Conservation (phyloP, 805 yeast genomes). For the Brettanomyces naardenensis region DNA sequence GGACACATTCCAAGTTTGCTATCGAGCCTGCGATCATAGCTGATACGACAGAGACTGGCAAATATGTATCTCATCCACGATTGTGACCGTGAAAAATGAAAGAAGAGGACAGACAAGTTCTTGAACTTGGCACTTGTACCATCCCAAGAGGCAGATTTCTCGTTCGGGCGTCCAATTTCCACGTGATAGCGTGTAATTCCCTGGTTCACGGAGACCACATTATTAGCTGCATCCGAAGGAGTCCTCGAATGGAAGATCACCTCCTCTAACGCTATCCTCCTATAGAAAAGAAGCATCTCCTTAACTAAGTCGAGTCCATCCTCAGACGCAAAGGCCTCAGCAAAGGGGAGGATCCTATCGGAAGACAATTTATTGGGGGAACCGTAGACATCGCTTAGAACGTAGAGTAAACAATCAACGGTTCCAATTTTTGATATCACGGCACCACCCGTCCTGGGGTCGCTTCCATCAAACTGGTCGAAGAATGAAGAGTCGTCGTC, state of each 20-base stretch:
- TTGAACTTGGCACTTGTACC: conserved; percentile 53
- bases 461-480: conserved; percentile 22
- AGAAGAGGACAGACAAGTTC: conserved; percentile 50
- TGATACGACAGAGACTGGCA: conserved; percentile 21
- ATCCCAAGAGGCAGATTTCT: conserved; percentile 27
- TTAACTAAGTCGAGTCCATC: conserved; percentile 33
- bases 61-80: conserved; percentile 28
- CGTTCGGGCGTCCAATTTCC: conserved; percentile 34
- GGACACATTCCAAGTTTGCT: conserved; percentile 16
- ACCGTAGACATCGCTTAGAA: conserved; percentile 45
- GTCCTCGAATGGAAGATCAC: conserved; percentile 37
- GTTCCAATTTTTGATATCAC: conserved; percentile 29
- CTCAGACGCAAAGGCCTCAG: conserved; percentile 32
- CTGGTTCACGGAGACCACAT: conserved; percentile 22
- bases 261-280: conserved; percentile 52
- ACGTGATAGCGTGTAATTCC: conserved; percentile 35
- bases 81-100: conserved; percentile 41
- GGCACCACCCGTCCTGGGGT: conserved; percentile 22
- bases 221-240: conserved; percentile 39
- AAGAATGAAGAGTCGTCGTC: conserved; percentile 30
- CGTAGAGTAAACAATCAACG: conserved; percentile 38
- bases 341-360: conserved; percentile 33
- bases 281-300: conserved; percentile 37
- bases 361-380: conserved; percentile 44
- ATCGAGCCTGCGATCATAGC: conserved; percentile 38